Conservation (phyloP, 225 moss, liverwort and hornwort genomes). For the Climacium dendroides region DNA sequence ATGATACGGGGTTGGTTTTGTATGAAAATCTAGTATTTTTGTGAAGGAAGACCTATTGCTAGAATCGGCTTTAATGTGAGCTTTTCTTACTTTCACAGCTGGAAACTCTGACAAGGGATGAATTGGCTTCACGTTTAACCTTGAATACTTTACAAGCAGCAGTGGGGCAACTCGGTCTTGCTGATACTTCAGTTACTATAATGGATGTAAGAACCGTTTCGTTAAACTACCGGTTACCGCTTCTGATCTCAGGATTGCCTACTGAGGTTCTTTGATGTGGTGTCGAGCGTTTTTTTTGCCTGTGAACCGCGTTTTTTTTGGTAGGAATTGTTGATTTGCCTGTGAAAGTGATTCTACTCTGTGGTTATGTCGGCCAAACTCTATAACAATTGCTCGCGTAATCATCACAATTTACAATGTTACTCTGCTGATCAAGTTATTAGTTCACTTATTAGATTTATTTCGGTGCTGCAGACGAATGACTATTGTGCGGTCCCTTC, state of each 20-base stretch:
- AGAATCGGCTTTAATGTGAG: background rate
- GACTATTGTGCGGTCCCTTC: conserved; percentile 88
- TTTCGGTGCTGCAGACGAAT: conserved; percentile 53
- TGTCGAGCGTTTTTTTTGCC: background rate
- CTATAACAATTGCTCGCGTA: background rate
- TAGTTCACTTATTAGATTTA: background rate
- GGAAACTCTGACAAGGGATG: conserved; percentile 79
- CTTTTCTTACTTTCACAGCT: conserved; percentile 39
- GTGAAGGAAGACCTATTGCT: background rate
- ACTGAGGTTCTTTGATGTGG: background rate
- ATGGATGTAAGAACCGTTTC: conserved; percentile 61
- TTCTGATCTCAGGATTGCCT: background rate
- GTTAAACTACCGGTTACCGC: background rate
- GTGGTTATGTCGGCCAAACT: background rate
- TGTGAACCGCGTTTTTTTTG: background rate
- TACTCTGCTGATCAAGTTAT: background rate
- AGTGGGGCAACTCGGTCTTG: conserved; percentile 71
- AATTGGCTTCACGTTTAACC: conserved; percentile 80
- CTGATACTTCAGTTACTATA: conserved; percentile 75
- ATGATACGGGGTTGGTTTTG: background rate
- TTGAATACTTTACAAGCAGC: conserved; percentile 50
- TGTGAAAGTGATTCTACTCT: background rate
- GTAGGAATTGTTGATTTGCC: background rate
- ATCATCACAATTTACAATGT: background rate
- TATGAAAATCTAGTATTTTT: background rate